Evolutionary conservation across 306 rosid genomes (phyloP).

Genomic region (Neltuma alba): DNA sequence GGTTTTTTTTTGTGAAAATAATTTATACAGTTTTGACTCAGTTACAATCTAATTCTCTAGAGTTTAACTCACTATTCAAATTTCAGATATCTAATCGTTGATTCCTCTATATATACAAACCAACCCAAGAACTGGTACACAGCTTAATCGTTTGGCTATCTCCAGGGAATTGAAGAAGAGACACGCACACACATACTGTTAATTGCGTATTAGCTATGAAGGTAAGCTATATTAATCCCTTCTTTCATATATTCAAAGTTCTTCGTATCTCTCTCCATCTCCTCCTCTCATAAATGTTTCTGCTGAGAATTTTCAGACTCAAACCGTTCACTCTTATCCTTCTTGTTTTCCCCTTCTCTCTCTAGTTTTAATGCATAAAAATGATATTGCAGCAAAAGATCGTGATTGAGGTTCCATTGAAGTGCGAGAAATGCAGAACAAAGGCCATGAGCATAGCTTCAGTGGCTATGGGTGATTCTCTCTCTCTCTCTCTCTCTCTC

Average conservation of each 20-base stretch:
- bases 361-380: background rate
- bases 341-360: background rate
- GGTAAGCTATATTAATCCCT: background rate
- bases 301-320: background rate
- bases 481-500: too few relatives aligned
- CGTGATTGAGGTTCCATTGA: constrained; percentile 50
- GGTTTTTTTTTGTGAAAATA: too few relatives aligned
- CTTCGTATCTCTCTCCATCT: background rate
- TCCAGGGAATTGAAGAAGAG: too few relatives aligned
- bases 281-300: background rate
- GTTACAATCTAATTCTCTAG: too few relatives aligned
- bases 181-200: too few relatives aligned
- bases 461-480: constrained; percentile 47
- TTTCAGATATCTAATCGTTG: too few relatives aligned
- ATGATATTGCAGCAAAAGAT: constrained; percentile 53
- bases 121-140: too few relatives aligned
- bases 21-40: too few relatives aligned
- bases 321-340: background rate
- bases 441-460: constrained; percentile 50
- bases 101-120: too few relatives aligned
- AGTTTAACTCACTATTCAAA: too few relatives aligned
- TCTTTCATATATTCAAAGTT: background rate
- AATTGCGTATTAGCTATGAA: background rate
- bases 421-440: constrained; percentile 40
- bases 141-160: too few relatives aligned